Evolutionary conservation across 106 monocot genomes (phyloP).

Genomic region (Allium cepa): DNA sequence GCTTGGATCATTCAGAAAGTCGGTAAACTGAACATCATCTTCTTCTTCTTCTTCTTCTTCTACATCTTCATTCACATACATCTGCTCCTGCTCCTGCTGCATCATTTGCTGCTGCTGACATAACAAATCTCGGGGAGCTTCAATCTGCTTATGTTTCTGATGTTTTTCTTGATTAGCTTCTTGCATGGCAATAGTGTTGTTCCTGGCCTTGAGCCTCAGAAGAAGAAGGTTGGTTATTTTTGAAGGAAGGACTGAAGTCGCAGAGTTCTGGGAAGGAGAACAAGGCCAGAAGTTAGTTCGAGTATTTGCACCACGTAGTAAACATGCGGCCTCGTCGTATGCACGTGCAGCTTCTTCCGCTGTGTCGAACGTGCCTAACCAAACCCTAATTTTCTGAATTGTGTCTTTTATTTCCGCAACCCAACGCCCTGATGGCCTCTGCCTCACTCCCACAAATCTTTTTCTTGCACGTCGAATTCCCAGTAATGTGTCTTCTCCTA

Average conservation of each 20-base stretch:
- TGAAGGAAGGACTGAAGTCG: slow-evolving; percentile 22
- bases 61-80: not conserved
- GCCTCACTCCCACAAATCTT: slow-evolving; percentile 27
- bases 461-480: slow-evolving; percentile 17
- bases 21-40: slow-evolving; percentile 13
- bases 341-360: slow-evolving; percentile 36
- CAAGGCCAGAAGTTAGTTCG: slow-evolving; percentile 25
- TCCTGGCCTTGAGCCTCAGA: slow-evolving; percentile 25
- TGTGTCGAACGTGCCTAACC: slow-evolving; percentile 53
- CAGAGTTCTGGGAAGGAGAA: slow-evolving; percentile 11
- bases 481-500: not conserved
- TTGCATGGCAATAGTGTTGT: slow-evolving; percentile 4
- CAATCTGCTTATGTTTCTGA: not conserved
- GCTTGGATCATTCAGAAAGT: slow-evolving; percentile 22
- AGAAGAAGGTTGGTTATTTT: slow-evolving; percentile 35
- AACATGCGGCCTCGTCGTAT: slow-evolving; percentile 33
- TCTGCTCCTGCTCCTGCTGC: slow-evolving; percentile 1
- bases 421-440: slow-evolving; percentile 32
- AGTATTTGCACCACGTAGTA: slow-evolving; percentile 31
- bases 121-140: not conserved
- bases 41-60: slow-evolving; percentile 1
- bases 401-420: slow-evolving; percentile 40
- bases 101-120: not conserved
- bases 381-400: slow-evolving; percentile 36
- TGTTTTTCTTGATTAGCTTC: not conserved